Base-by-base conservation (phyloP, 176 grass and related monocot genomes). In the Musa acuminata region DNA sequence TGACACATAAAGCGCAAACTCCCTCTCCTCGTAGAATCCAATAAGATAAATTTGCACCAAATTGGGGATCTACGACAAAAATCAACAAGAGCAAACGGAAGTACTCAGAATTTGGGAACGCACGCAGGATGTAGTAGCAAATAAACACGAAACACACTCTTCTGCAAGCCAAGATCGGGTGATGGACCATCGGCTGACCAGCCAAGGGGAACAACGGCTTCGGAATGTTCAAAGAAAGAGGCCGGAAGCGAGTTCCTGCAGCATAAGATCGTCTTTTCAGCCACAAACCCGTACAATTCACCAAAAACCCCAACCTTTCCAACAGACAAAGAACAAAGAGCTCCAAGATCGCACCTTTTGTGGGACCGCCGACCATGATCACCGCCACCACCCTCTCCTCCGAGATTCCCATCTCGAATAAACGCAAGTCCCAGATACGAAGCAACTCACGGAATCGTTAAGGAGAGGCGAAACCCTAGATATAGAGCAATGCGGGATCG, bases 171-270 rank as follows among this genome's bases (percentile, higher is more conserved):
- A 83, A 85, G 68, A 99, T 99, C 68, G 88, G 95, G 65, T 94
- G 90, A 65, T 99, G 95, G 80, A 99, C 90, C 90, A 99, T 94
- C 72, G 90, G 91, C 84, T 94, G 91, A 53, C 96, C 96, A 51
- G 88, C 91, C 78, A 99, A 86, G 51, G 91, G 96, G 75, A 99
- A 95, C 80, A 99, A 82, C 80, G 96, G 96, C 90, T 99, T 99
- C 60, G 96, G 91, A 67, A 99, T 80, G 82, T 95, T 95, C 79
- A 99, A 85, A 69, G 96, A 99, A 65, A 94, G 91, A 70, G 86
- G 96, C 79, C 96, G 83, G 80, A 95, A 99, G 77, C 96, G 72
- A 52, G 96, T 99, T 65, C 96, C 96, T 99, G 78, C 58, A 74
- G n/a, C 26, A 19, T 52, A 72, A 78, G 66, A 53, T 43, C 52